Evolutionary conservation across 1,139 yeast genomes (phyloP).

Genomic region (Groenewaldozyma auringiensis): DNA sequence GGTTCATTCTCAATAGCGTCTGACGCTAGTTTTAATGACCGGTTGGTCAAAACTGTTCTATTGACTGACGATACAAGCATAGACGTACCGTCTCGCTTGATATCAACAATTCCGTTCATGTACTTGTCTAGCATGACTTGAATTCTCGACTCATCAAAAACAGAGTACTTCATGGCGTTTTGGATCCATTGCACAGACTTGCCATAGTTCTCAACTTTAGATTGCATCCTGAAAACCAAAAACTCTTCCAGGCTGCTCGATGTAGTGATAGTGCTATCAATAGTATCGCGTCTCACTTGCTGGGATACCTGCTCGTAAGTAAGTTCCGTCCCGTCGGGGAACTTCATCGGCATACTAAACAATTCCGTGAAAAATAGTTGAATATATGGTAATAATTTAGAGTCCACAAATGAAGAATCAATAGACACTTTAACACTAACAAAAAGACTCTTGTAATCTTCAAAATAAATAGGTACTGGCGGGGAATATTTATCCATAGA

Average conservation of each 20-base stretch:
- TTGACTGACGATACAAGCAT: slow-evolving; percentile 60
- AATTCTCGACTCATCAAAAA: slow-evolving; percentile 62
- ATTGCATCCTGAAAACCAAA: slow-evolving; percentile 53
- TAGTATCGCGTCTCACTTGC: slow-evolving; percentile 63
- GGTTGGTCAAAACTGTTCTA: slow-evolving; percentile 45
- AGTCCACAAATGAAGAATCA: slow-evolving; percentile 56
- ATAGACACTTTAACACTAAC: slow-evolving; percentile 50
- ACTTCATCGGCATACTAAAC: slow-evolving; percentile 62
- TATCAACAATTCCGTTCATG: slow-evolving; percentile 67
- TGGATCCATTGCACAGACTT: slow-evolving; percentile 71
- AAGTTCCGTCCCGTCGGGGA: slow-evolving; percentile 52
- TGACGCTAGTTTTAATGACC: slow-evolving; percentile 59
- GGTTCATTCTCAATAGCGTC: slow-evolving; percentile 60
- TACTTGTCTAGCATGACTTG: slow-evolving; percentile 65
- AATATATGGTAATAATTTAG: slow-evolving; percentile 57
- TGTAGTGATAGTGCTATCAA: slow-evolving; percentile 36
- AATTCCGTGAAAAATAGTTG: slow-evolving; percentile 54
- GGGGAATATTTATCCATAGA: slow-evolving; percentile 35
- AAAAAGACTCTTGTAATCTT: slow-evolving; percentile 73
- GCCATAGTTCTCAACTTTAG: slow-evolving; percentile 53
- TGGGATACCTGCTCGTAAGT: slow-evolving; percentile 72
- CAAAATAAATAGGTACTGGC: slow-evolving; percentile 71
- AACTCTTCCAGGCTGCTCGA: slow-evolving; percentile 63
- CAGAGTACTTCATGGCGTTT: slow-evolving; percentile 54
- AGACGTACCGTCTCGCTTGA: slow-evolving; percentile 68